These are phyloP conservation scores for Chloris gayana DNA, from an alignment of 176 grass and related monocot genomes.

Conservation along the genomic window DNA sequence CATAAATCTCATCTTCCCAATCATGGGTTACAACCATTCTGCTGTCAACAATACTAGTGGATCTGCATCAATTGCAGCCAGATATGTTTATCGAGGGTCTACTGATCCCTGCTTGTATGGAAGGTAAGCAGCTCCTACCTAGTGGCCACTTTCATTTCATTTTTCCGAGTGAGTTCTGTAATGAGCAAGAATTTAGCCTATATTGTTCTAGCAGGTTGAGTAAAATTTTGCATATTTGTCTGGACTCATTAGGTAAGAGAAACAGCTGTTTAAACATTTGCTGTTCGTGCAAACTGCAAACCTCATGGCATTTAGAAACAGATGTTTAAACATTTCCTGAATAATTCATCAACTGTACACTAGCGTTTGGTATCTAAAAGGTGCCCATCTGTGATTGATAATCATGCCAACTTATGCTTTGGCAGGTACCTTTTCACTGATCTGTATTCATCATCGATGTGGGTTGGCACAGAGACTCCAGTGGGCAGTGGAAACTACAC, in stretches of 20 bases:
- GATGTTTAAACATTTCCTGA: neutral
- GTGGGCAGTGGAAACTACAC: conserved; percentile 79
- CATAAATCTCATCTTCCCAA: conserved; percentile 56
- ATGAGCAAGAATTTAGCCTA: neutral
- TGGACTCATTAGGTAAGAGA: neutral
- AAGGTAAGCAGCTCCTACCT: conserved; percentile 34
- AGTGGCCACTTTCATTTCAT: neutral
- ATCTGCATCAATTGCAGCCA: conserved; percentile 58
- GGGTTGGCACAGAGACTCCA: conserved; percentile 67
- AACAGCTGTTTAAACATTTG: no score
- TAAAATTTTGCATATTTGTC: neutral
- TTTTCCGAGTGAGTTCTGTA: neutral
- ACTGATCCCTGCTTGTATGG: conserved; percentile 49
- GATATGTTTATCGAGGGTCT: conserved; percentile 47
- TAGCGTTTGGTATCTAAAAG: neutral
- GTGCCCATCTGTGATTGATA: neutral
- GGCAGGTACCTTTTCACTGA: conserved; percentile 77
- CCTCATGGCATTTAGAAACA: neutral
- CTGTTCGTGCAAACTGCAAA: neutral
- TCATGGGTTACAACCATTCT: conserved; percentile 24
- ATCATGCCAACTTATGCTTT: neutral
- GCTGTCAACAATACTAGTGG: conserved; percentile 25
- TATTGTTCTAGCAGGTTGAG: neutral
- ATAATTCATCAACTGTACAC: neutral
- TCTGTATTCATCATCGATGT: conserved; percentile 62